Evolutionary conservation across 2,329 filamentous ascomycete genomes (phyloP), one percentile per base, ranked within the genome.

Genomic region (Trichophyton schoenleinii): DNA sequence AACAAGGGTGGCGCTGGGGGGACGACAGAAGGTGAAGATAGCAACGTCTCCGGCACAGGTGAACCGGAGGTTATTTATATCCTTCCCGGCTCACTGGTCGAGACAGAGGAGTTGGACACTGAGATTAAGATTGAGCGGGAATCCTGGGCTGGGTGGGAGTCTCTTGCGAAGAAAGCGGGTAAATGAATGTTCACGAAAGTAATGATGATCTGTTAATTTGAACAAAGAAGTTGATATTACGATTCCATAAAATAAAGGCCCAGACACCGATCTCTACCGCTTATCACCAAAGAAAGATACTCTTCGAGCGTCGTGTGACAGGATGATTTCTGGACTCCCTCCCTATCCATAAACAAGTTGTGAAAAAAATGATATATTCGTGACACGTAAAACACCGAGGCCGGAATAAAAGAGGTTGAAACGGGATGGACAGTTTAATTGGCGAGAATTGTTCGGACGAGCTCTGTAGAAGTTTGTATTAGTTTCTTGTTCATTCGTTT

Each of bases 361-460:
- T n/a, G 36, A 44, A 58, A 31, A 58, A 58, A 44, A 38, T 42
- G 28, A 58, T 31, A 46, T 58, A 58, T 58, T 58, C 57, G 31
- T 58, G 20, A 58, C 36, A 42, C 58, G 20, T 49, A 59, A 48
- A 59, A 59, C 36, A 49, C 41, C 25, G 38, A 58, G 22, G 41
- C 57, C 36, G 57, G 11, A 44, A 46, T 36, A 55, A 36, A 44
- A 58, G 31, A 58, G 6, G 25, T n/a, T 42, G 6, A 5, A 38
- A 59, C 36, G 15, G 25, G 22, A 25, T 36, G 52, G 67, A 62
- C 62, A 63, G 28, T 73, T 74, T 82, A 94, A 79, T 92, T 92
- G 74, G 88, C 88, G 67, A 94, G 85, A 71, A 94, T 91, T 60
- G 88, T 92, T 70, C 88, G 86, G 70, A 94, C 88, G 63, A 94